Evolutionary conservation across 1,139 yeast genomes (phyloP), one percentile per base, ranked within the genome.

Genomic region (Blastobotrys buckinghamii): DNA sequence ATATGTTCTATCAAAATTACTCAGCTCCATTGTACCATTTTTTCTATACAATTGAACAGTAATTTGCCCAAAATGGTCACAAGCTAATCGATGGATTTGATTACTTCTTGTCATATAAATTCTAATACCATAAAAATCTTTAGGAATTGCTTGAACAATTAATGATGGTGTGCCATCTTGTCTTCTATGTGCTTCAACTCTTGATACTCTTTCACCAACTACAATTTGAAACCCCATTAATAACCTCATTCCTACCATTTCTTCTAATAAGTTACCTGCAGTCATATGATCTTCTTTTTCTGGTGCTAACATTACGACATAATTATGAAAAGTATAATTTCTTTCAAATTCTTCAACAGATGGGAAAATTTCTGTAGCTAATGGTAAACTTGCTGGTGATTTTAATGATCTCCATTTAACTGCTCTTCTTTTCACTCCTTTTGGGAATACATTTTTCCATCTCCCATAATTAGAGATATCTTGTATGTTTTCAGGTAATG

Each of bases 371-470:
- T 84, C 78, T 0, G 95, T 81, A 1, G 87, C 81, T 0, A 84
- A 71, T 0, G 99, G 99, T 22, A 94, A 69, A 3, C 95, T 83
- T 0, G 97, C 97, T 0, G 99, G 99, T 0, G 96, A 81, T 33
- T 88, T 84, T 49, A 94, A 74, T 0, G 97, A 90, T 50, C 87
- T 77, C 98, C 98, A 94, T 62, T 90, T 90, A 41, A 90, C 83
- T 12, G 78, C 73, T 56, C 81, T 77, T 42, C 89, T 71, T 47
- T 77, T 79, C 22, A 81, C 78, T 40, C 78, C 76, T 13, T 76
- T 74, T 0, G 97, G 96, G 59, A 87, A 86, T 0, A 87, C 94
- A 64, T 85, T 88, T 49, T 81, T 82, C 98, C 98, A 94, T 53
- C 95, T 76, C 38, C 86, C 78, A 60, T 78, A 78, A 22, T 60